Base-by-base conservation (phyloP, 2,329 filamentous ascomycete species). In the Xenosphaeropsis pyriputrescens region DNA sequence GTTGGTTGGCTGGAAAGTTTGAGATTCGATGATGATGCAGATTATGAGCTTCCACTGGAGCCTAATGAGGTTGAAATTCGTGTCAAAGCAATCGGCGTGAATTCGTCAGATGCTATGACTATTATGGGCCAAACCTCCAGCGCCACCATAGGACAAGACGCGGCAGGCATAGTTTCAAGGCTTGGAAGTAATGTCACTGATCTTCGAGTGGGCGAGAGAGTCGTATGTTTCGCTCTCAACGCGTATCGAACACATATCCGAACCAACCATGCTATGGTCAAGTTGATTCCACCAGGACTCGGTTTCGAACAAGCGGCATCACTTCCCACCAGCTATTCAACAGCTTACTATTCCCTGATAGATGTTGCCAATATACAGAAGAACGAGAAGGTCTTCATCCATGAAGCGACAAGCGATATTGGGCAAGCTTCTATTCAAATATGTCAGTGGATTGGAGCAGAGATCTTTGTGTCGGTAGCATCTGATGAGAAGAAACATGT, bases 321-420 rank as follows among this genome's bases (percentile, higher is more conserved):
- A 12, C 44, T 57, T 5, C 60, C 61, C 0, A 59, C 62, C 2
- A 50, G 57, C 1, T 57, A 59, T 34, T 44, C 59, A 18, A 56
- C 60, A 5, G 65, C 64, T 1, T 56, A 58, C 39, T 60, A 68
- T 41, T 59, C 56, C 3, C 48, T 71, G 6, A 47, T 54, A 8
- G 50, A 61, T 16, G 30, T 38, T 11, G 45, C 34, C 13, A 32
- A 34, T 3, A 34, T 47, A 2, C 12, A 26, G 5, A 37, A 38
- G 26, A 30, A 31, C 5, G 42, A 45, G n/a, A 37, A 17, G 5
- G 34, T 48, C 5, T 38, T 48, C 7, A 41, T 46, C 4, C 45
- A 48, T 17, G 26, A 43, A 2, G 45, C 44, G 2, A 37, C 45
- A 2, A 44, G 44, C 2, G 45, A 35, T 4, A 17, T 45, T n/a